Conservation (phyloP, 2,329 filamentous ascomycete species). For the Colletotrichum lupini region DNA sequence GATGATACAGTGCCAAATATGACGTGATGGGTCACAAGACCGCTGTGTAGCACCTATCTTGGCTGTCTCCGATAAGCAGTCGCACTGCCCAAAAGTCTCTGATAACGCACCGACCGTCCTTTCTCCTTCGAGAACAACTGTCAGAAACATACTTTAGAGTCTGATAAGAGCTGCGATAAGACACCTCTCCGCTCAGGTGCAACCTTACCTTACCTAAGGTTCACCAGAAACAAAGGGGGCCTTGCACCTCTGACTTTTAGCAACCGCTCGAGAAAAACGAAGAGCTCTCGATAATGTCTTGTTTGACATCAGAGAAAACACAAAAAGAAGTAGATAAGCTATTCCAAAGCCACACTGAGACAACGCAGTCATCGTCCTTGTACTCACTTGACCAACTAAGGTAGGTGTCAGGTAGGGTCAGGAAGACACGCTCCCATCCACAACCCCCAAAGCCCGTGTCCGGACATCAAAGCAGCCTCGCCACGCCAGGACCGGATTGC, state of each 20-base stretch:
- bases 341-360: not conserved
- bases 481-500: conserved; percentile 22
- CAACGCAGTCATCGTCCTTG: not conserved
- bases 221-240: not conserved
- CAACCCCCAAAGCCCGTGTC: not conserved
- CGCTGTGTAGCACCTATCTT: not conserved
- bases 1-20: not conserved
- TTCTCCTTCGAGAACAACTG: not conserved
- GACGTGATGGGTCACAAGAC: not conserved
- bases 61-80: not conserved
- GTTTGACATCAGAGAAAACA: not conserved
- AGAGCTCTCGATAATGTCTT: not conserved
- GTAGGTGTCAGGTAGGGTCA: too few relatives aligned
- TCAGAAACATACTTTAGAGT: not conserved
- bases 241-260: conserved; percentile 30
- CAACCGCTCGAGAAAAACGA: not conserved
- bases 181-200: not conserved
- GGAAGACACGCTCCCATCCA: too few relatives aligned
- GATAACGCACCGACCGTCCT: not conserved
- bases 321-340: not conserved
- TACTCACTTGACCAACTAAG: not conserved
- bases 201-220: not conserved
- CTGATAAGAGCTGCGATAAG: conserved; percentile 26
- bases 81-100: conserved; percentile 14
- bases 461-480: not conserved